Percentiles rank a stretch among this genome's conserved stretches.
These are phyloP conservation scores for Leishmania lainsoni DNA, from an alignment of 208 protist genomes.

Conservation along the genomic window DNA sequence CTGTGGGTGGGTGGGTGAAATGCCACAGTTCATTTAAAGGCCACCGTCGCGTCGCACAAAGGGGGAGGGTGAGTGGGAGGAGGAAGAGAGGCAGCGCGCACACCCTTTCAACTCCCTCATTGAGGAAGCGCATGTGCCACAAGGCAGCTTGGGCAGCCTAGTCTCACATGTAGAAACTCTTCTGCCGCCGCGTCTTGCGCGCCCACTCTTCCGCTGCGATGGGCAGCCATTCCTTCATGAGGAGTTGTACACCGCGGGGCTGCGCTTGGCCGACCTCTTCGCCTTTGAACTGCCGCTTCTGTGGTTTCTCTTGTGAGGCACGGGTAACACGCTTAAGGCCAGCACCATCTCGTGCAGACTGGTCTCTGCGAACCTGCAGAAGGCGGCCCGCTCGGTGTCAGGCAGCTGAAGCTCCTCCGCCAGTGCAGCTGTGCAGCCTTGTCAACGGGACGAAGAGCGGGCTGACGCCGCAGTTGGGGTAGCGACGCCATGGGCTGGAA, in stretches of 20 bases:
- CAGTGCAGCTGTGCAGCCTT: neutral
- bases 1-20: neutral
- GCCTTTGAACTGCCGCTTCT: neutral
- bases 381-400: slow-evolving; percentile 14
- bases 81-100: neutral
- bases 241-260: slow-evolving; percentile 1
- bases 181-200: slow-evolving; percentile 61
- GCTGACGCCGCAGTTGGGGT: neutral
- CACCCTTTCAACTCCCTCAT: neutral
- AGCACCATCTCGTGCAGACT: slow-evolving; percentile 25
- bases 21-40: neutral
- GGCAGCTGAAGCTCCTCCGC: slow-evolving; percentile 14
- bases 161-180: slow-evolving; percentile 30
- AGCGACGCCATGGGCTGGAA: neutral
- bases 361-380: slow-evolving; percentile 21
- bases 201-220: slow-evolving; percentile 74
- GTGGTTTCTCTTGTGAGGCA: neutral
- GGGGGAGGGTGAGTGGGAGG: neutral
- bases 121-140: neutral
- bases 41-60: neutral
- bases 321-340: neutral
- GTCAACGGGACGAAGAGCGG: neutral
- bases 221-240: slow-evolving; percentile 51
- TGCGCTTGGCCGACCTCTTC: slow-evolving; percentile 2
- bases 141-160: neutral